A percentile compares a stretch with the other conserved stretches of the same genome.
phyloP scores from a whole-genome alignment of 2,329 filamentous ascomycete species.

The Pseudocercospora eumusae region DNA sequence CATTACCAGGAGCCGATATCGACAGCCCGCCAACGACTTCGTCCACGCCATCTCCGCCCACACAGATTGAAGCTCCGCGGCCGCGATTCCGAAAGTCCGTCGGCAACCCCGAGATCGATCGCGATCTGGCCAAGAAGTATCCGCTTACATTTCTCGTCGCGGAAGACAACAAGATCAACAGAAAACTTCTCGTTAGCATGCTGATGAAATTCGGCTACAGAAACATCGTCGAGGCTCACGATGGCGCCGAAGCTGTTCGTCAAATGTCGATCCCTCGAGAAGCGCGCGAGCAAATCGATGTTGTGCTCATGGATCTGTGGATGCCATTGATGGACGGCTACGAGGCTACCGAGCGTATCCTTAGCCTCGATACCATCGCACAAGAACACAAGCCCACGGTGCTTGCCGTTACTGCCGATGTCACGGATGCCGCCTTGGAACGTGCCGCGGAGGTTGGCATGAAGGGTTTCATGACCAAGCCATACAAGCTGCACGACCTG shows the following conservation, averaged over 20 bases:
- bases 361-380: constrained; percentile 48
- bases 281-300: constrained; percentile 53
- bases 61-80: constrained; percentile 12
- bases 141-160: constrained; percentile 69
- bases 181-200: constrained; percentile 66
- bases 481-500: constrained; percentile 64
- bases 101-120: constrained; percentile 49
- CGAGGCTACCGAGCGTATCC: constrained; percentile 65
- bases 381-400: constrained; percentile 45
- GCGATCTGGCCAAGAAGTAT: constrained; percentile 58
- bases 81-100: constrained; percentile 31
- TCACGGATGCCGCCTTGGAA: constrained; percentile 63
- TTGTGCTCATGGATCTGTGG: constrained; percentile 74
- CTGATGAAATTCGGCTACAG: constrained; percentile 67
- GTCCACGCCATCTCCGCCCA: constrained; percentile 18
- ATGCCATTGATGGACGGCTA: constrained; percentile 75
- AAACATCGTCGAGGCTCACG: constrained; percentile 64
- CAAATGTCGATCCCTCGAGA: constrained; percentile 50
- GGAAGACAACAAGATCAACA: constrained; percentile 73
- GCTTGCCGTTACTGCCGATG: constrained; percentile 67
- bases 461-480: constrained; percentile 69
- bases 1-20: constrained; percentile 10
- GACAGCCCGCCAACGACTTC: constrained; percentile 9
- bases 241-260: constrained; percentile 67
- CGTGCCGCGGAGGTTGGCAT: constrained; percentile 64